Evolutionary conservation across 495 filamentous ascomycete genomes (phyloP).

Genomic region (Neurospora sublineolata): DNA sequence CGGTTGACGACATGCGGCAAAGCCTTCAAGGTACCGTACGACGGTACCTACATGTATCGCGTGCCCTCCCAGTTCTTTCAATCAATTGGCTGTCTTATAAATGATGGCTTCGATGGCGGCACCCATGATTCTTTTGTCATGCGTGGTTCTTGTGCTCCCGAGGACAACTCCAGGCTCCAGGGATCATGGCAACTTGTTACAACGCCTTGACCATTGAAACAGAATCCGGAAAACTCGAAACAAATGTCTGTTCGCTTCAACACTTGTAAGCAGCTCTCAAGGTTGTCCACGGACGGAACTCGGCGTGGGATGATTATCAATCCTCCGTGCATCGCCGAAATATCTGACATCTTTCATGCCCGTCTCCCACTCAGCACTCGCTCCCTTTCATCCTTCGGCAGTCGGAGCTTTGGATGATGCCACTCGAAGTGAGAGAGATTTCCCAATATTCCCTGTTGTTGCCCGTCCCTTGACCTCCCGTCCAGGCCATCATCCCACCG

Average conservation of each 20-base stretch:
- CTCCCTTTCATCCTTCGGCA: neutral
- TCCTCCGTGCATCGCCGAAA: neutral
- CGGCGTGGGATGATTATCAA: neutral
- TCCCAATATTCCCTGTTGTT: neutral
- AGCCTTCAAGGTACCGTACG: neutral
- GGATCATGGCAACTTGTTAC: neutral
- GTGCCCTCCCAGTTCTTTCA: neutral
- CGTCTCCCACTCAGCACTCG: neutral
- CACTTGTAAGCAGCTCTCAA: neutral
- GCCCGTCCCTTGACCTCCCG: neutral
- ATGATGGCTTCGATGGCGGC: neutral
- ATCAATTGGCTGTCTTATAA: neutral
- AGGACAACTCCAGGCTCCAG: neutral
- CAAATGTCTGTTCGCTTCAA: neutral
- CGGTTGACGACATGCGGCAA: neutral
- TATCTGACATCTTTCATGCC: neutral
- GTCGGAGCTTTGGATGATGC: neutral
- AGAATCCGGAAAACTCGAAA: neutral
- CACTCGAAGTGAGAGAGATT: neutral
- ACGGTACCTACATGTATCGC: neutral
- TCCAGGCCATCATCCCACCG: neutral
- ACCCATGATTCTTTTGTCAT: neutral
- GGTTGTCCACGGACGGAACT: neutral
- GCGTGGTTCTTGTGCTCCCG: neutral
- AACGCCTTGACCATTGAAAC: neutral